Percentiles rank a stretch among this genome's conserved stretches.
phyloP scores from a whole-genome alignment of 768 basidiomycete species.

The Boletus rufocinnamomeus region DNA sequence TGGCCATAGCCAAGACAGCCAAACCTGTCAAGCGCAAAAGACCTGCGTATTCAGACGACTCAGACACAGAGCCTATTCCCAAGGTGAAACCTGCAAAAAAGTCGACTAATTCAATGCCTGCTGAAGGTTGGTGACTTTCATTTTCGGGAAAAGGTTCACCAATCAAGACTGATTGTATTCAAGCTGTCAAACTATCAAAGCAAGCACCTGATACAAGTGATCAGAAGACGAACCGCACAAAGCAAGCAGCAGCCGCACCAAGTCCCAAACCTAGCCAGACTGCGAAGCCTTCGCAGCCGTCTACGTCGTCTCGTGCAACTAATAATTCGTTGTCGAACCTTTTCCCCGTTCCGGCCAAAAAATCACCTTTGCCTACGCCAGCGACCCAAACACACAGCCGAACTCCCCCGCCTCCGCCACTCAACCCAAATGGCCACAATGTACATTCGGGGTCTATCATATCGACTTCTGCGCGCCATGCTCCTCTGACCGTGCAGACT shows the following conservation, averaged over 20 bases:
- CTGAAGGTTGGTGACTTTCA: slow-evolving; percentile 19
- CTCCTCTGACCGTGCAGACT: slow-evolving; percentile 16
- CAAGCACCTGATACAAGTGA: not conserved
- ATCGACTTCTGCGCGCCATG: not conserved
- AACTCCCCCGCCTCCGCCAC: not conserved
- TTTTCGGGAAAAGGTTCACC: not conserved
- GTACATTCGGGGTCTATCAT: not conserved
- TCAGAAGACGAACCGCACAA: slow-evolving; percentile 10
- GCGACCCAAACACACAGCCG: not conserved
- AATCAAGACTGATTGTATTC: slow-evolving; percentile 3
- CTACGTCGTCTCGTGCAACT: slow-evolving; percentile 16
- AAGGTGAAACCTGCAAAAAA: slow-evolving; percentile 21
- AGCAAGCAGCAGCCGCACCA: not conserved
- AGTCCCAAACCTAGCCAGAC: not conserved
- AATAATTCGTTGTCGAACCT: slow-evolving; percentile 25
- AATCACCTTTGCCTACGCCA: not conserved
- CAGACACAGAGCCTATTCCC: slow-evolving; percentile 18
- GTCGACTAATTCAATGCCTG: not conserved
- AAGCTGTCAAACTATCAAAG: slow-evolving; percentile 20
- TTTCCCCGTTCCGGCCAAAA: not conserved
- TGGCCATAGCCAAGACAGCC: slow-evolving; percentile 7
- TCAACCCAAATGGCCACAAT: not conserved
- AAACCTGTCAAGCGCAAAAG: slow-evolving; percentile 33
- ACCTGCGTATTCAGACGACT: slow-evolving; percentile 24
- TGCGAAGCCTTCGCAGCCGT: slow-evolving; percentile 4